phyloP scores from a whole-genome alignment of 2,329 filamentous ascomycete genomes.

The Phaeosphaeria sp. region DNA sequence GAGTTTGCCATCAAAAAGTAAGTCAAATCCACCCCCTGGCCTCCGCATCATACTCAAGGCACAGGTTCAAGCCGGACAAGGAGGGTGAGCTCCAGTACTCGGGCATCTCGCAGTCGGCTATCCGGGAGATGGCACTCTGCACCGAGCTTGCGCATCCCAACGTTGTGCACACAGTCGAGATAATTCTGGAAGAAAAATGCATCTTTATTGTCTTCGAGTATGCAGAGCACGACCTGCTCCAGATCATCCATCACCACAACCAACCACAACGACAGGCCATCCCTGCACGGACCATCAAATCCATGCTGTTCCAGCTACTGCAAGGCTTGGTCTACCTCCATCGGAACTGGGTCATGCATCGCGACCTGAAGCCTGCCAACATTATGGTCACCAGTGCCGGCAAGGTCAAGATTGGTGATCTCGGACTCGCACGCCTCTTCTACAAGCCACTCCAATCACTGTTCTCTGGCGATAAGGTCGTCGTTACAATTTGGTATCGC shows the following conservation, averaged over 20 bases:
- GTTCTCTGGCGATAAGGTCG: constrained; percentile 94
- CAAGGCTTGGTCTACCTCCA: constrained; percentile 96
- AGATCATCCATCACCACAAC: constrained; percentile 98
- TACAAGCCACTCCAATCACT: constrained; percentile 91
- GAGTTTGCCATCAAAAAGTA: constrained; percentile 99
- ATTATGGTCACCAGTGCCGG: constrained; percentile 95
- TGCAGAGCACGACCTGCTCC: constrained; percentile 93
- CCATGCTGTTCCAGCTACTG: constrained; percentile 93
- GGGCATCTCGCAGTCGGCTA: constrained; percentile 94
- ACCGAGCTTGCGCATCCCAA: constrained; percentile 89
- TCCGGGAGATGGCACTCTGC: constrained; percentile 96
- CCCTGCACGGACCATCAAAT: constrained; percentile 85
- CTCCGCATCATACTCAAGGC: constrained; percentile 18
- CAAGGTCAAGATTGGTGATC: constrained; percentile 91
- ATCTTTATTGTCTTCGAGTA: constrained; percentile 99
- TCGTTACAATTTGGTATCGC: constrained; percentile 99
- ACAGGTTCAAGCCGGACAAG: constrained; percentile 91
- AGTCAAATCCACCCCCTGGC: constrained; percentile 23
- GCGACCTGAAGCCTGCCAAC: constrained; percentile 96
- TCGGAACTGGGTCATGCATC: constrained; percentile 95
- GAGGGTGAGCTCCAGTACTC: constrained; percentile 98
- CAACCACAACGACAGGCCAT: constrained; percentile 88
- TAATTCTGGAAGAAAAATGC: constrained; percentile 97
- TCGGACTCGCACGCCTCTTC: constrained; percentile 90
- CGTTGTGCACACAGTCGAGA: constrained; percentile 89